Conservation (phyloP, 345 rosid species). For the Triadica sebifera region DNA sequence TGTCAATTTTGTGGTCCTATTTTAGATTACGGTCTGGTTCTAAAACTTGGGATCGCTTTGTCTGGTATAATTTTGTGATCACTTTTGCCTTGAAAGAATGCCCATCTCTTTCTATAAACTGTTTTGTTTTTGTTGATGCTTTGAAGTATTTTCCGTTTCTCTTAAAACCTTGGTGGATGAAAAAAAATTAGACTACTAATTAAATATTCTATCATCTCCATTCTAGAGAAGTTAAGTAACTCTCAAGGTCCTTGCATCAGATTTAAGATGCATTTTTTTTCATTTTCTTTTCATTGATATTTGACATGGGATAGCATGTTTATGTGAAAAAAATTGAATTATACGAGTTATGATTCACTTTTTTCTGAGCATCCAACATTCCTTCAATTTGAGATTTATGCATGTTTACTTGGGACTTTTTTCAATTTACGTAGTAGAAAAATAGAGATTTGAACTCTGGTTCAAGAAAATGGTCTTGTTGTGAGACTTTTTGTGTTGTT, state of each 20-base stretch:
- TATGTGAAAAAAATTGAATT: no score
- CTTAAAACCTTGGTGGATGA: no score
- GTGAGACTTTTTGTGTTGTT: neutral
- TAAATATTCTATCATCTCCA: neutral
- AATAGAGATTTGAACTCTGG: neutral
- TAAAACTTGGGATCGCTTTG: no score
- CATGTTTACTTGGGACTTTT: neutral
- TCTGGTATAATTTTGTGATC: no score
- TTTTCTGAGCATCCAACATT: neutral
- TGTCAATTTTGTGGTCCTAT: no score
- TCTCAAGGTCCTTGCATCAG: neutral
- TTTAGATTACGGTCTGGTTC: no score
- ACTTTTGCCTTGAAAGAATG: no score
- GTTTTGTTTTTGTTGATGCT: no score
- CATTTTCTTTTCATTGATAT: neutral
- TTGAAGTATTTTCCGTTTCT: no score
- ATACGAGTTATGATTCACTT: neutral
- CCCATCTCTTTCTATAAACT: no score
- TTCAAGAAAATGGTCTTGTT: slow-evolving; percentile 6
- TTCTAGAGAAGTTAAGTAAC: no score
- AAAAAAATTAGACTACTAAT: no score
- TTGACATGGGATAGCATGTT: neutral
- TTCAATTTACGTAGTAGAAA: neutral
- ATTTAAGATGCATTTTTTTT: neutral
- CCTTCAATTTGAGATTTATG: neutral